phyloP scores from a whole-genome alignment of 148 eudicot genomes.

The Rhododendron vialii region DNA sequence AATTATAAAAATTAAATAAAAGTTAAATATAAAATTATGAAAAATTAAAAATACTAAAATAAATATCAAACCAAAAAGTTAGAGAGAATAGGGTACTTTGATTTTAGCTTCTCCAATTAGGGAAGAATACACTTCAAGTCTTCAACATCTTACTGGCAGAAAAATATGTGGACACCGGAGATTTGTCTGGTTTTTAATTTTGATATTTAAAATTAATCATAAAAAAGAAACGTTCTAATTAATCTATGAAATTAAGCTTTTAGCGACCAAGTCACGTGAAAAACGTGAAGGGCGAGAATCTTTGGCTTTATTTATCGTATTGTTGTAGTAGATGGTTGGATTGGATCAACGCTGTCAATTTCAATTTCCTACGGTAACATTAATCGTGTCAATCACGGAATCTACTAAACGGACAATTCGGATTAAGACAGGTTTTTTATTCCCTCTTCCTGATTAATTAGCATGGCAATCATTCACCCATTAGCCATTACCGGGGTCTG shows the following conservation, averaged over 20 bases:
- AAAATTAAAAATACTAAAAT: too few species aligned
- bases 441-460: not conserved
- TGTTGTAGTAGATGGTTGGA: not conserved
- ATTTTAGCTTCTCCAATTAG: not conserved
- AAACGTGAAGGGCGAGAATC: not conserved
- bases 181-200: too few species aligned
- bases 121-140: not conserved
- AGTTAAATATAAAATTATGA: too few species aligned
- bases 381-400: not conserved
- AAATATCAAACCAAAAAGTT: too few species aligned
- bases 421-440: not conserved
- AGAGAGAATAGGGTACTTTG: too few species aligned
- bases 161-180: not conserved
- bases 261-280: not conserved
- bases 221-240: not conserved
- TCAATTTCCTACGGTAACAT: not conserved
- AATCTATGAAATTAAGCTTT: not conserved
- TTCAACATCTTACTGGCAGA: not conserved
- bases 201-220: too few species aligned
- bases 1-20: too few species aligned
- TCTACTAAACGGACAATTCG: not conserved
- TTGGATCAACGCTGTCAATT: not conserved
- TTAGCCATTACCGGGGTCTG: too few species aligned
- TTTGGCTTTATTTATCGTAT: not conserved
- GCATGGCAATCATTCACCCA: not conserved